Evolutionary conservation across 2,329 filamentous ascomycete species (phyloP).

Genomic region (Botrytis galanthina): DNA sequence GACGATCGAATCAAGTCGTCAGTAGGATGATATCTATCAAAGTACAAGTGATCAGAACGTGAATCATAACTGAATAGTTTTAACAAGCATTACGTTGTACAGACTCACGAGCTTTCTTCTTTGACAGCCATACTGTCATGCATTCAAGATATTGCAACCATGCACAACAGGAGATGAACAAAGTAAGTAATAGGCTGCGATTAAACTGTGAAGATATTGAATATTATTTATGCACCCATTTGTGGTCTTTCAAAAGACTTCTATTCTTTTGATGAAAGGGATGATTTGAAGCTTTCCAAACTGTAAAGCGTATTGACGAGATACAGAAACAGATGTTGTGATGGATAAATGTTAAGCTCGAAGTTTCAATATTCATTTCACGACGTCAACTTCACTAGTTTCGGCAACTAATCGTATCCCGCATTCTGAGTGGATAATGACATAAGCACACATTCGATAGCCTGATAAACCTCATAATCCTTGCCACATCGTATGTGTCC

Average conservation of each 20-base stretch:
- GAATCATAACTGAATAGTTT: neutral
- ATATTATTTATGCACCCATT: neutral
- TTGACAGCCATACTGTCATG: slow-evolving; percentile 52
- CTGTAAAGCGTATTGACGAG: neutral
- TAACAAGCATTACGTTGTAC: slow-evolving; percentile 17
- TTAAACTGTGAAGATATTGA: neutral
- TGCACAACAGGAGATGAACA: slow-evolving; percentile 1
- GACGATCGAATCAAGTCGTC: slow-evolving; percentile 60
- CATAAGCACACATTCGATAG: neutral
- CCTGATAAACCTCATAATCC: neutral
- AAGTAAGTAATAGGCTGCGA: neutral
- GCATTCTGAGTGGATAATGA: slow-evolving; percentile 2
- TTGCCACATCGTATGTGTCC: neutral
- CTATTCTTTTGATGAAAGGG: neutral
- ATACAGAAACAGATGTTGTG: neutral
- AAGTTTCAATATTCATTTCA: neutral
- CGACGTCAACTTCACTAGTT: slow-evolving; percentile 2
- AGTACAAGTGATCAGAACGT: slow-evolving; percentile 4
- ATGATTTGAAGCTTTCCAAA: neutral
- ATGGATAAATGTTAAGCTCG: neutral
- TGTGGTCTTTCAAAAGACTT: neutral
- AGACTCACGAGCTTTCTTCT: slow-evolving; percentile 51
- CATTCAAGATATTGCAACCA: slow-evolving; percentile 24
- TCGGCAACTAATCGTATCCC: neutral
- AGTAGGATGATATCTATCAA: slow-evolving; percentile 59